Evolutionary conservation across 441 rosid species (phyloP).

Genomic region (Hura crepitans): DNA sequence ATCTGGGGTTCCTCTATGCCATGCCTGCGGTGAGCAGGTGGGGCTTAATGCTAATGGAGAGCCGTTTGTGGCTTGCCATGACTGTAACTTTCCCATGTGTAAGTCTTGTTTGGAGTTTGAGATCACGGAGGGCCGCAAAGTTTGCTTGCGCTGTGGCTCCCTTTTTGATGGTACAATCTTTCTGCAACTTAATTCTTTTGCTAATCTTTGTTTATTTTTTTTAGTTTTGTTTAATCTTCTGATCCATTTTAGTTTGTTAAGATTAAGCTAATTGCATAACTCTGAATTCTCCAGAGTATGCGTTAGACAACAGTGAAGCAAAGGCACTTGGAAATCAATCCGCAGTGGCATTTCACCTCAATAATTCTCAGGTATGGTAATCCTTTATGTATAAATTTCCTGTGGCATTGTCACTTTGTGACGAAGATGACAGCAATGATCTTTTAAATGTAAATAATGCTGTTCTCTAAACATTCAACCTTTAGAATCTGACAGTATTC

Average conservation of each 20-base stretch:
- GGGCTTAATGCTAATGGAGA: conserved; percentile 61
- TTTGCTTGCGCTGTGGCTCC: conserved; percentile 71
- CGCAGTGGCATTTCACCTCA: conserved; percentile 43
- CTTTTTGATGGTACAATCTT: conserved; percentile 57
- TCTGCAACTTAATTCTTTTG: too few relatives aligned
- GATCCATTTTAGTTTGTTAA: too few relatives aligned
- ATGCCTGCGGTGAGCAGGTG: conserved; percentile 77
- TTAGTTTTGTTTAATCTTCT: too few relatives aligned
- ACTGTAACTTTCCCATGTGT: conserved; percentile 80
- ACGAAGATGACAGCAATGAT: background rate
- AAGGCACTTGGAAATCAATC: conserved; percentile 41
- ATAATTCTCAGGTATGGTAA: conserved; percentile 46
- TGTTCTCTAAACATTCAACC: too few relatives aligned
- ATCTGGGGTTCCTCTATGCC: conserved; percentile 66
- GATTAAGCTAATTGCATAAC: background rate
- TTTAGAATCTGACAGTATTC: too few relatives aligned
- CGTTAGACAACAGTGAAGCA: conserved; percentile 47
- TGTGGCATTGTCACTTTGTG: too few relatives aligned
- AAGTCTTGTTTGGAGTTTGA: conserved; percentile 77
- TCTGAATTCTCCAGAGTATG: conserved; percentile 43
- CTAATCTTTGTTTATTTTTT: too few relatives aligned
- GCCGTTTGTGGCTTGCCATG: conserved; percentile 67
- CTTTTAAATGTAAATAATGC: too few relatives aligned
- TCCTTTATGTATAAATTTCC: too few relatives aligned
- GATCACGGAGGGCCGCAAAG: conserved; percentile 70